These are phyloP conservation scores for Xanthoparmelia taractica DNA, from an alignment of 495 filamentous ascomycete species.

Conservation along the genomic window DNA sequence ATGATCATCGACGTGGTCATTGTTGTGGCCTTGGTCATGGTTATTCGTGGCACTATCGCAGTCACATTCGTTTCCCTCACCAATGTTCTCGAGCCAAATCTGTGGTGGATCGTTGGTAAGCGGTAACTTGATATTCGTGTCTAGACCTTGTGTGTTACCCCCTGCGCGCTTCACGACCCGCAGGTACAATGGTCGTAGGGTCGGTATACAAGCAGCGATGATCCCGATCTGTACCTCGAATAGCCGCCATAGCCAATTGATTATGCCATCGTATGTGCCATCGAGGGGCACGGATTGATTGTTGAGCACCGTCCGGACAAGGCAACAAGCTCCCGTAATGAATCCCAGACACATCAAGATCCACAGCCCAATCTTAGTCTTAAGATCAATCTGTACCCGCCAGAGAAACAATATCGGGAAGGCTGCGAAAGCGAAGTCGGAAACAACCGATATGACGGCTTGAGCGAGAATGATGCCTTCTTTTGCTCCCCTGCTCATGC, in stretches of 20 bases:
- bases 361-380: slow-evolving; percentile 25
- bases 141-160: slow-evolving; percentile 7
- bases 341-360: slow-evolving; percentile 24
- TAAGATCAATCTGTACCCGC: slow-evolving; percentile 22
- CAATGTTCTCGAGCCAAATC: slow-evolving; percentile 18
- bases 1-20: too few species aligned
- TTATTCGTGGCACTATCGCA: neutral
- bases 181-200: slow-evolving; percentile 19
- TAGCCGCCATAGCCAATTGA: slow-evolving; percentile 25
- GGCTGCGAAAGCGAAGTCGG: slow-evolving; percentile 23
- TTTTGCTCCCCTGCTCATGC: slow-evolving; percentile 17
- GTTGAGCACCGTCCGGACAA: slow-evolving; percentile 25
- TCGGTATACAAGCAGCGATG: slow-evolving; percentile 25
- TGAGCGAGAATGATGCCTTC: slow-evolving; percentile 22
- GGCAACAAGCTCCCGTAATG: slow-evolving; percentile 22
- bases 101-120: slow-evolving; percentile 19
- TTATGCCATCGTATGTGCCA: slow-evolving; percentile 23
- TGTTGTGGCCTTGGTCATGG: neutral
- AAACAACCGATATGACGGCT: slow-evolving; percentile 25
- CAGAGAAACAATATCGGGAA: slow-evolving; percentile 23
- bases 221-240: slow-evolving; percentile 26
- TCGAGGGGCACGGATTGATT: slow-evolving; percentile 20
- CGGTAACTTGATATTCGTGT: slow-evolving; percentile 23
- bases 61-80: slow-evolving; percentile 2
- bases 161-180: slow-evolving; percentile 4